Conservation (phyloP, 768 basidiomycete genomes). For the Albatrellus ellisii region DNA sequence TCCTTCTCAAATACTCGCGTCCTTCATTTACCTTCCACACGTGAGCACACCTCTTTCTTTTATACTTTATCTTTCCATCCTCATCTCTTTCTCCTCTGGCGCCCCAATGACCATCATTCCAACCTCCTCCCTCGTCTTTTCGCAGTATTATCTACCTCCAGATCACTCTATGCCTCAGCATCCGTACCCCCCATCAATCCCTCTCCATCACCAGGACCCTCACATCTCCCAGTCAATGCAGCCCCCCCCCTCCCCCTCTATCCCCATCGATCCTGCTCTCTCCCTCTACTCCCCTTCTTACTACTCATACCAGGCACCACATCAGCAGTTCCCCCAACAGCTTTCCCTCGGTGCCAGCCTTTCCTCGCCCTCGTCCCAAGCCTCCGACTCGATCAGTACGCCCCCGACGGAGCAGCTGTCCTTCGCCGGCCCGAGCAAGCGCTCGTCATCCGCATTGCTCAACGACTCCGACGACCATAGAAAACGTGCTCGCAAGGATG, state of each 20-base stretch:
- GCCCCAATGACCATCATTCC: conserved; percentile 6
- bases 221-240: conserved; percentile 29
- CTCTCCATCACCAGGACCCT: conserved; percentile 29
- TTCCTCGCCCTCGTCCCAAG: conserved; percentile 72
- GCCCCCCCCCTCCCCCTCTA: conserved; percentile 43
- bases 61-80: neutral
- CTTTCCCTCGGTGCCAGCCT: conserved; percentile 43
- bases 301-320: conserved; percentile 38
- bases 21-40: neutral
- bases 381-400: conserved; percentile 63
- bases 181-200: conserved; percentile 23
- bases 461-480: conserved; percentile 36
- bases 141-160: conserved; percentile 20
- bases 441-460: conserved; percentile 21
- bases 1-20: neutral
- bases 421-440: conserved; percentile 25
- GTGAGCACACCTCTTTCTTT: neutral
- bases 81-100: too few species aligned
- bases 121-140: conserved; percentile 8
- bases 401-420: conserved; percentile 50
- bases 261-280: conserved; percentile 60
- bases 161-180: conserved; percentile 17
- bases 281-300: conserved; percentile 51
- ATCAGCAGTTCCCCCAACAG: conserved; percentile 32
- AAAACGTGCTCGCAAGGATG: conserved; percentile 33